Evolutionary conservation across 2,329 filamentous ascomycete species (phyloP), one percentile per base, ranked within the genome.

Genomic region (Elsinoe perseae): DNA sequence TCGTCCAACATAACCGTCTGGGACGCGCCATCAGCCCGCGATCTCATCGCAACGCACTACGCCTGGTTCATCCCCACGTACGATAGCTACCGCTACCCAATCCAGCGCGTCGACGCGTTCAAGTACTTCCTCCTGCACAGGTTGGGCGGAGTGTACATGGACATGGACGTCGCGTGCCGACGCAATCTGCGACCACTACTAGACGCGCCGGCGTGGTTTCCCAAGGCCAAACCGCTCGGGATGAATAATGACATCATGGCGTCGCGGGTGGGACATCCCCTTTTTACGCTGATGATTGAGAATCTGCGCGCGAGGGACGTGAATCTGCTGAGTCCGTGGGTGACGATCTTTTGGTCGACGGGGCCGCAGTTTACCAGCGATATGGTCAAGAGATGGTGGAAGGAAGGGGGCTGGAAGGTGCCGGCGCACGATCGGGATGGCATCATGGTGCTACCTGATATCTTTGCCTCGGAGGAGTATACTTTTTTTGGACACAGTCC

Each of bases 181-280:
- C 78, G 80, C 58, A 78, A 77, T 52, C 75, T 86, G 50, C 83
- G 86, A 16, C 83, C 83, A 50, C 77, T 86, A 7, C 80, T 86
- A 56, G 75, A 76, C 50, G 86, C 85, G 69, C 80, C 80, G 16
- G 82, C 84, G 21, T 86, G 81, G 80, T 75, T 85, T 4, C 82
- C 84, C 61, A 79, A 81, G 59, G 89, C 86, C 0, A 73, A 77
- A 2, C 86, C 86, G 1, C 87, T 85, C 1, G 86, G 86, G 60
- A 85, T 89, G 59, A 86, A 83, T 58, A 89, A 89, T 72, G 86
- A 89, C 63, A 81, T 83, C 43, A 88, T 89, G 84, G 84, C 65
- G 5, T 61, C 58, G 4, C 36, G 59, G 9, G 50, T 61, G 1
- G 42, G 59, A 12, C 65, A 68, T 34, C 62, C 65, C 1, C 54